phyloP scores from a whole-genome alignment of 2,329 filamentous ascomycete species.

The Fusarium longipes region DNA sequence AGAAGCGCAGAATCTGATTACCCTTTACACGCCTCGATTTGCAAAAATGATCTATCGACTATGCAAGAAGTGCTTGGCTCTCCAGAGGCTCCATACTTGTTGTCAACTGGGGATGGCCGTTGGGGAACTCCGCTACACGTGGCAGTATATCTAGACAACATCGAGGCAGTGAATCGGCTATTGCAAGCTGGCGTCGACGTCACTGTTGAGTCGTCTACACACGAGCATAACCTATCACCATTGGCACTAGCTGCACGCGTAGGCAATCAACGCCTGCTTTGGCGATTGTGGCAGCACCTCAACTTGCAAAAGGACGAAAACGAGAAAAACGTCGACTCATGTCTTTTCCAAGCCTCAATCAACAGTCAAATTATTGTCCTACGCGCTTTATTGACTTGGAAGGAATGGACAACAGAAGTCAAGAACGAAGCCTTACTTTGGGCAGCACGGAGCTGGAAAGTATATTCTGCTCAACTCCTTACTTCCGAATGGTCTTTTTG shows the following conservation, averaged over 20 bases:
- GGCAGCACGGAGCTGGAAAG: not conserved
- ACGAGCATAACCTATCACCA: not conserved
- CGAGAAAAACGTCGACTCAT: not conserved
- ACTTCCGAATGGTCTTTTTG: not conserved
- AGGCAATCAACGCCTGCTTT: not conserved
- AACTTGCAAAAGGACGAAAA: not conserved
- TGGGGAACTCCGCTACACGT: not conserved
- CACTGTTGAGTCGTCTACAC: accelerated
- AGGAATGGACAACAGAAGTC: not conserved
- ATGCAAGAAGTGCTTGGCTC: not conserved
- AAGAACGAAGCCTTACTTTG: not conserved
- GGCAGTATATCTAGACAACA: not conserved
- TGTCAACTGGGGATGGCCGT: not conserved
- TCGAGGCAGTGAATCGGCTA: not conserved
- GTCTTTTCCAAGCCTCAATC: not conserved
- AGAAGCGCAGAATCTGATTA: not conserved
- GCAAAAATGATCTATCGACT: not conserved
- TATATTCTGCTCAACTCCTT: not conserved
- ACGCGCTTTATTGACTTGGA: not conserved
- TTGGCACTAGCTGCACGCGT: not conserved
- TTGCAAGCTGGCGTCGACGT: not conserved
- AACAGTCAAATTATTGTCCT: not conserved
- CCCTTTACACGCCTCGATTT: not conserved
- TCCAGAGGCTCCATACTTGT: not conserved
- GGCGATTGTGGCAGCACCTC: not conserved